phyloP scores from a whole-genome alignment of 352 stramenopile genomes.

The Peronospora tabacina region DNA sequence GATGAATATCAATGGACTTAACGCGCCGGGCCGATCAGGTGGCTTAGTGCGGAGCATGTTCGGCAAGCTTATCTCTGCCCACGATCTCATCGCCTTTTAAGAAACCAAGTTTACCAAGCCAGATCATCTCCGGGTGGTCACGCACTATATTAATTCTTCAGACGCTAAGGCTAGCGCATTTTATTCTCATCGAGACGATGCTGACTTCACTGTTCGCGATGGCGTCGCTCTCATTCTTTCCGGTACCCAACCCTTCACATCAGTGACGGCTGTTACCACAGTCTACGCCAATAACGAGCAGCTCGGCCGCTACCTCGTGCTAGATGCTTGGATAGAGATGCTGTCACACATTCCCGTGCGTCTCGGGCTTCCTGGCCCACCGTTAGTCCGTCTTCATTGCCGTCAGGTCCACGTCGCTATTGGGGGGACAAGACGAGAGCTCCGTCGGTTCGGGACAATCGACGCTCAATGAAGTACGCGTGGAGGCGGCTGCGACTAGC shows the following conservation, averaged over 20 bases:
- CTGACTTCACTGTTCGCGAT: not conserved
- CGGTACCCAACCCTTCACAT: not conserved
- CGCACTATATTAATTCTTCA: not conserved
- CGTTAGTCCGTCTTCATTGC: too few relatives aligned
- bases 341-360: too few relatives aligned
- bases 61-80: not conserved
- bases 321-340: not conserved
- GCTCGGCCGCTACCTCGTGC: not conserved
- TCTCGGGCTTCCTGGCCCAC: too few relatives aligned
- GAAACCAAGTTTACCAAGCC: conserved; percentile 4
- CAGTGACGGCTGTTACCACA: not conserved
- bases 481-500: too few relatives aligned
- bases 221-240: not conserved
- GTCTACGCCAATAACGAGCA: not conserved
- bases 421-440: too few relatives aligned
- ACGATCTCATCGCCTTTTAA: conserved; percentile 6
- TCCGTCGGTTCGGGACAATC: too few relatives aligned
- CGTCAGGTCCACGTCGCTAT: too few relatives aligned
- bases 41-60: not conserved
- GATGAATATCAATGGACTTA: not conserved
- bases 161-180: not conserved
- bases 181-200: not conserved
- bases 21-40: not conserved
- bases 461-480: too few relatives aligned
- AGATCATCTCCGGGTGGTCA: not conserved